phyloP scores from a whole-genome alignment of 2,329 filamentous ascomycete genomes.

The Akanthomyces lecanii region DNA sequence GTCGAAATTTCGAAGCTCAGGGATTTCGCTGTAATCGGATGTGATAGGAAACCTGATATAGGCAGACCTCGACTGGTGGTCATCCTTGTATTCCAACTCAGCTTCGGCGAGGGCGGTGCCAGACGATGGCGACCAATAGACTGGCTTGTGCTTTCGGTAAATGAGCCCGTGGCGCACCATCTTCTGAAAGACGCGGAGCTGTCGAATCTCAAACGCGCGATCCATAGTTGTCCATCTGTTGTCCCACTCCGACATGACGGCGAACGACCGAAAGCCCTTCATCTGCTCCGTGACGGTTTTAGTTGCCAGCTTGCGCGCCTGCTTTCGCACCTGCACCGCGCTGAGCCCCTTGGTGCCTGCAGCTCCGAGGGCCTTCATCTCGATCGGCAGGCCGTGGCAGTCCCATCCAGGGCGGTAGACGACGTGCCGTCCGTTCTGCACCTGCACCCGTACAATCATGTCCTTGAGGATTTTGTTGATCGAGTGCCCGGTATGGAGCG shows the following conservation, averaged over 20 bases:
- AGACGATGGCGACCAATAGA: conserved; percentile 82
- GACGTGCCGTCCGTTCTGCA: conserved; percentile 67
- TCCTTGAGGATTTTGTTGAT: conserved; percentile 98
- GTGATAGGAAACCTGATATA: conserved; percentile 75
- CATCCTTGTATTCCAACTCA: conserved; percentile 77
- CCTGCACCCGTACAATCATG: conserved; percentile 76
- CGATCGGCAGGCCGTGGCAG: conserved; percentile 94
- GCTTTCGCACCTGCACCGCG: conserved; percentile 57
- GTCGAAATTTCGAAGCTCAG: conserved; percentile 35
- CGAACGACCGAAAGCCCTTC: conserved; percentile 67
- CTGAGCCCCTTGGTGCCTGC: conserved; percentile 39
- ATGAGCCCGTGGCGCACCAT: conserved; percentile 71
- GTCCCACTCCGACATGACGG: conserved; percentile 78
- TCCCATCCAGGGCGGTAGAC: conserved; percentile 93
- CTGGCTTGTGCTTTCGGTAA: conserved; percentile 74
- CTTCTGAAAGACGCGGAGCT: conserved; percentile 69
- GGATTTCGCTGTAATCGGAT: conserved; percentile 29
- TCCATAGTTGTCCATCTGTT: conserved; percentile 77
- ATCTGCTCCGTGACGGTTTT: conserved; percentile 70
- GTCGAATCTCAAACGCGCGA: conserved; percentile 65
- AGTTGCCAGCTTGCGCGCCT: conserved; percentile 61
- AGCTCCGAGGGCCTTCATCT: conserved; percentile 82
- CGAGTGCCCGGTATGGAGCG: conserved; percentile 87
- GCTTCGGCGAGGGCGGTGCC: conserved; percentile 77
- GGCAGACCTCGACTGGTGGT: conserved; percentile 67